These are phyloP conservation scores for Poa annua DNA, from an alignment of 176 grass and related monocot species.

Conservation along the genomic window DNA sequence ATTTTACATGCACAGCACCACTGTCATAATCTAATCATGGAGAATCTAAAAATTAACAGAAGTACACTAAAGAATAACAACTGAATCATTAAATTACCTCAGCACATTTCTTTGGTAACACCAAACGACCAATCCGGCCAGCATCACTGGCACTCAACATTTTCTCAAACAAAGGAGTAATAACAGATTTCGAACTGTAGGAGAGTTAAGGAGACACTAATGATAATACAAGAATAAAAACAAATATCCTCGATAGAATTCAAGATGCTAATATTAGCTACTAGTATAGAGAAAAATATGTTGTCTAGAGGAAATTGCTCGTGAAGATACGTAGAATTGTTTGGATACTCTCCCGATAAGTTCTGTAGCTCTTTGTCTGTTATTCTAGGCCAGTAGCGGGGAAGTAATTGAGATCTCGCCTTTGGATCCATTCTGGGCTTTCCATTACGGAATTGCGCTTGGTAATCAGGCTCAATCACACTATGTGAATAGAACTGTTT, in stretches of 20 bases:
- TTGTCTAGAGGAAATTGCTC: slow-evolving; percentile 36
- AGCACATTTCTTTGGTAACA: slow-evolving; percentile 99
- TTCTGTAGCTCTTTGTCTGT: slow-evolving; percentile 96
- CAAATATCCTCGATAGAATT: slow-evolving; percentile 12
- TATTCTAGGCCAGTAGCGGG: slow-evolving; percentile 98
- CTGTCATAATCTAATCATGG: slow-evolving; percentile 22
- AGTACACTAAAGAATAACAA: slow-evolving; percentile 25
- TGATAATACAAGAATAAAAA: slow-evolving; percentile 34
- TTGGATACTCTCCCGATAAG: slow-evolving; percentile 95
- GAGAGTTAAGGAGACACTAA: slow-evolving; percentile 57
- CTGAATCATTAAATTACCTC: slow-evolving; percentile 59
- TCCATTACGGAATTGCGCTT: slow-evolving; percentile 74
- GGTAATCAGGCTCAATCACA: slow-evolving; percentile 52
- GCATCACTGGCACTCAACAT: slow-evolving; percentile 99
- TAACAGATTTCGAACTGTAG: slow-evolving; percentile 87
- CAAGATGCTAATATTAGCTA: slow-evolving; percentile 1
- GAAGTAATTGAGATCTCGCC: slow-evolving; percentile 79
- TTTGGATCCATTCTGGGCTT: slow-evolving; percentile 79
- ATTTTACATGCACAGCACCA: neutral
- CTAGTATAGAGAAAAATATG: slow-evolving; percentile 16
- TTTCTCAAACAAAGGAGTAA: slow-evolving; percentile 97
- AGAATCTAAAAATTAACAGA: slow-evolving; percentile 35
- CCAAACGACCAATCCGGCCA: slow-evolving; percentile 94
- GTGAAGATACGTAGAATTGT: slow-evolving; percentile 42
- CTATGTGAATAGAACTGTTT: slow-evolving; percentile 64